Percentiles rank a stretch among this genome's conserved stretches.
These are phyloP conservation scores for Podospora didyma DNA, from an alignment of 495 filamentous ascomycete genomes.

Conservation along the genomic window DNA sequence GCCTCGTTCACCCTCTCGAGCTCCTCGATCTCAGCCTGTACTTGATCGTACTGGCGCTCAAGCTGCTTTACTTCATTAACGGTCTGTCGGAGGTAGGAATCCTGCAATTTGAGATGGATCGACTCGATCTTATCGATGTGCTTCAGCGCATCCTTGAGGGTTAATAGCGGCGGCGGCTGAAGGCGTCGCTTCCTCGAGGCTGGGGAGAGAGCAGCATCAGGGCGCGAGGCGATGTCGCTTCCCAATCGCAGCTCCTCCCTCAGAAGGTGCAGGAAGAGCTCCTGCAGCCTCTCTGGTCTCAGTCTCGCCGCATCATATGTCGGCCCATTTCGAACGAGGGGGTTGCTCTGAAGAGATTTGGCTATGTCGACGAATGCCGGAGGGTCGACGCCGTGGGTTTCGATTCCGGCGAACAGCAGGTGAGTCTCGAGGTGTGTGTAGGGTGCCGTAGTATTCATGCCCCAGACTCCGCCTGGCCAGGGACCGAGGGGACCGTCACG, in stretches of 20 bases:
- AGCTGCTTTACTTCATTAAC: constrained; percentile 68
- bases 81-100: constrained; percentile 63
- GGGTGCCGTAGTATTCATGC: constrained; percentile 51
- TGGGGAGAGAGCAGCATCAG: constrained; percentile 37
- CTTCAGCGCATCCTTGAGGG: constrained; percentile 59
- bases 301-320: constrained; percentile 70
- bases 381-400: constrained; percentile 58
- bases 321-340: constrained; percentile 60
- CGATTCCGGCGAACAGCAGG: constrained; percentile 83
- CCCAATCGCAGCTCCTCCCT: constrained; percentile 62
- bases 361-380: constrained; percentile 70
- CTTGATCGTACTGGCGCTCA: constrained; percentile 60
- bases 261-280: constrained; percentile 70
- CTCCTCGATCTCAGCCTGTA: constrained; percentile 63
- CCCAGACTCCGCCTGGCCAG: constrained; percentile 51
- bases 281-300: constrained; percentile 70
- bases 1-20: constrained; percentile 45
- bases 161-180: constrained; percentile 56
- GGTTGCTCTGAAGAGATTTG: constrained; percentile 64
- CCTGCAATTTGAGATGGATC: constrained; percentile 68
- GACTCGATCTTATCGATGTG: constrained; percentile 63
- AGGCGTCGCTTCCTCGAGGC: constrained; percentile 72
- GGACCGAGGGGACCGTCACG: constrained; percentile 51
- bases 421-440: constrained; percentile 87
- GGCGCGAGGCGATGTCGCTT: constrained; percentile 17